Evolutionary conservation across 2,329 filamentous ascomycete species (phyloP).

Genomic region (Alternaria angustiovoidea): DNA sequence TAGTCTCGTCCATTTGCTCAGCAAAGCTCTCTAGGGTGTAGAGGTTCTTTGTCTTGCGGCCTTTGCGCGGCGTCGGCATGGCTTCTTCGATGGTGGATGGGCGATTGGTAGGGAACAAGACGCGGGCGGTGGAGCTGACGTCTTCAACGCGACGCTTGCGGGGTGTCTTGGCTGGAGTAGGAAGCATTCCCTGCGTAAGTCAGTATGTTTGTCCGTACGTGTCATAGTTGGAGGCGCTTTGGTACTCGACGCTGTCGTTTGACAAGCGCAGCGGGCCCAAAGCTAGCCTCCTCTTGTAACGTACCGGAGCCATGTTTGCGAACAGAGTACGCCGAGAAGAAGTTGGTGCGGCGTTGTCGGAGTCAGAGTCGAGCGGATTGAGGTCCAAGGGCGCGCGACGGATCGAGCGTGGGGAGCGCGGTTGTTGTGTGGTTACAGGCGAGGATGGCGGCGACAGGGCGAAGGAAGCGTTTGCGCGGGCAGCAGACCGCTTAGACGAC

Average conservation of each 20-base stretch:
- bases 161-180: slow-evolving; percentile 81
- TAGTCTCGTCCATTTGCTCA: slow-evolving; percentile 63
- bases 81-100: slow-evolving; percentile 68
- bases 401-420: slow-evolving; percentile 40
- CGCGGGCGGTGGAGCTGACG: slow-evolving; percentile 60
- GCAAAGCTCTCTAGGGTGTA: slow-evolving; percentile 50
- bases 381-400: slow-evolving; percentile 37
- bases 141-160: slow-evolving; percentile 63
- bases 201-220: slow-evolving; percentile 5
- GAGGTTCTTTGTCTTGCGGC: slow-evolving; percentile 62
- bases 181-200: slow-evolving; percentile 65
- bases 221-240: not conserved
- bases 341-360: slow-evolving; percentile 37
- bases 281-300: slow-evolving; percentile 19
- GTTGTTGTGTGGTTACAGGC: slow-evolving; percentile 47
- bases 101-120: slow-evolving; percentile 68
- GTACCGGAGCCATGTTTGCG: slow-evolving; percentile 38
- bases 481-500: slow-evolving; percentile 24
- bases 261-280: not conserved
- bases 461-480: slow-evolving; percentile 57
- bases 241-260: slow-evolving; percentile 4
- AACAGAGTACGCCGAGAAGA: slow-evolving; percentile 36
- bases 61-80: slow-evolving; percentile 67
- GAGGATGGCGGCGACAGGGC: slow-evolving; percentile 55
- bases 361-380: slow-evolving; percentile 40